These are phyloP conservation scores for Chaetomium tenue DNA, from an alignment of 495 filamentous ascomycete species.

Conservation along the genomic window DNA sequence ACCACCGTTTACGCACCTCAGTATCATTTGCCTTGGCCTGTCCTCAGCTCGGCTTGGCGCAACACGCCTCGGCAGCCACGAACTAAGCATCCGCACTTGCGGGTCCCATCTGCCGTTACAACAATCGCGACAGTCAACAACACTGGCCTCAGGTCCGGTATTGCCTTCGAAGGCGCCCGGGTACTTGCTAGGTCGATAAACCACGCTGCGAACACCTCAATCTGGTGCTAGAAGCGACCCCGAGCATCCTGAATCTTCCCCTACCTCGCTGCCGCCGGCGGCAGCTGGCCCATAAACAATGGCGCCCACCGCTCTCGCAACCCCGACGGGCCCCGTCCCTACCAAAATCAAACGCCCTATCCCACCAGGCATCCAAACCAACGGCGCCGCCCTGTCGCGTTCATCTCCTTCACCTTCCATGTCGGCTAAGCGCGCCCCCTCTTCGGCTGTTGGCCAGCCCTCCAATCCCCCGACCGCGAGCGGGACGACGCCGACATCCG, in stretches of 20 bases:
- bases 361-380: constrained; percentile 66
- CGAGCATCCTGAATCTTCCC: neutral
- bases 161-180: no score
- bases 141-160: no score
- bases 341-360: constrained; percentile 73
- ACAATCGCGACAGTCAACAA: no score
- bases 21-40: neutral
- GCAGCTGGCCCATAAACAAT: constrained; percentile 31
- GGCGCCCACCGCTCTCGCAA: constrained; percentile 51
- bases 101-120: neutral
- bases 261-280: constrained; percentile 16
- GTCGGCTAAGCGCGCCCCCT: constrained; percentile 61
- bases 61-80: neutral
- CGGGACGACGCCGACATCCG: constrained; percentile 40
- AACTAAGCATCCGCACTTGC: neutral
- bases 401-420: constrained; percentile 66
- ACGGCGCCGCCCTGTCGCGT: constrained; percentile 62
- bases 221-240: neutral
- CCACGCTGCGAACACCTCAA: neutral
- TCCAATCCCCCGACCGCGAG: constrained; percentile 42
- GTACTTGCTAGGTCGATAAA: neutral
- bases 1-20: neutral
- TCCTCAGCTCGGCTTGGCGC: neutral
- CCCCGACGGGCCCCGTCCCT: constrained; percentile 52
- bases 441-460: constrained; percentile 37